Percentiles rank a stretch among this genome's conserved stretches.
phyloP scores from a whole-genome alignment of 2,329 filamentous ascomycete species.

The Neobulgaria alba region DNA sequence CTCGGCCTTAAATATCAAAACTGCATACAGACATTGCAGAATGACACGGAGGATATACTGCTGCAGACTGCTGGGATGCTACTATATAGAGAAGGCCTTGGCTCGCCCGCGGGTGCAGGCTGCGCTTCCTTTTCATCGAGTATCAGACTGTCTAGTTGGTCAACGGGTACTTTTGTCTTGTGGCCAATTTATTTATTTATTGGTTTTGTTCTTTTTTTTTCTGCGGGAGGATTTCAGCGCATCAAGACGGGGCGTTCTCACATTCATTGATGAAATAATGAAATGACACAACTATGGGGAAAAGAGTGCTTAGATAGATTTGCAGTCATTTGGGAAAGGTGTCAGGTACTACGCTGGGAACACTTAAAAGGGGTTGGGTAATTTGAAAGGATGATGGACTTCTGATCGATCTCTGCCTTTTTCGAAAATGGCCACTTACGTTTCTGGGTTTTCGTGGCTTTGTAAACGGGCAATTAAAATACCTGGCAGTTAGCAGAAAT shows the following conservation, averaged over 20 bases:
- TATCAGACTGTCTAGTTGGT: not conserved
- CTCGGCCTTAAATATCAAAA: constrained; percentile 1
- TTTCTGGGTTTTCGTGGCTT: constrained; percentile 2
- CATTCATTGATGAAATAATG: constrained; percentile 8
- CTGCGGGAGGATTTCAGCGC: constrained; percentile 9
- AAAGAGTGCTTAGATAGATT: constrained; percentile 16
- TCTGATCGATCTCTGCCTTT: constrained; percentile 4
- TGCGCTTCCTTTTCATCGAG: not conserved
- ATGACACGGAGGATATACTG: not conserved
- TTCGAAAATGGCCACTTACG: constrained; percentile 2
- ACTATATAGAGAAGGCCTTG: not conserved
- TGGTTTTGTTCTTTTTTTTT: constrained; percentile 6
- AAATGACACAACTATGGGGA: constrained; percentile 8
- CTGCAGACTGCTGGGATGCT: not conserved
- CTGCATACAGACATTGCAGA: not conserved
- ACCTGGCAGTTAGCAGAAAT: constrained; percentile 7
- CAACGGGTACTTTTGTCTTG: not conserved
- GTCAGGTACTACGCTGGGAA: constrained; percentile 6
- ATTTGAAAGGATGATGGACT: constrained; percentile 10
- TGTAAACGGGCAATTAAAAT: constrained; percentile 4
- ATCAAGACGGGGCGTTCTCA: constrained; percentile 11
- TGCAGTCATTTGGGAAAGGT: constrained; percentile 9
- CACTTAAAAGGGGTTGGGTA: constrained; percentile 11
- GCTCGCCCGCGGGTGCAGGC: not conserved
- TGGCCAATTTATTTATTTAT: not conserved